Evolutionary conservation across 2,329 filamentous ascomycete species (phyloP).

Genomic region (Immersiporthe knoxdaviesiana): DNA sequence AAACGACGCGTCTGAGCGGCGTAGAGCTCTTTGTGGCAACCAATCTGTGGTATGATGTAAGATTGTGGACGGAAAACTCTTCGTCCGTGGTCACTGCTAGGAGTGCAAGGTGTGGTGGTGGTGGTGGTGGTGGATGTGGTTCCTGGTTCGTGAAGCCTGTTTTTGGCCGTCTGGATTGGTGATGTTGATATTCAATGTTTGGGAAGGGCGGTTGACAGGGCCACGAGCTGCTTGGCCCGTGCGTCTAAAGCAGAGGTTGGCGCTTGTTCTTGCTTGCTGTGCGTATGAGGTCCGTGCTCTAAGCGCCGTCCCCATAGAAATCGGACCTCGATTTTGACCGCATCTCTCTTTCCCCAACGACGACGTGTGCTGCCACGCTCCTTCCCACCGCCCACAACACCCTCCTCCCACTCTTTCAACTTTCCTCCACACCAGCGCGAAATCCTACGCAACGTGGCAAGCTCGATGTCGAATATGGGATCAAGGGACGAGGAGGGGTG

Average conservation of each 20-base stretch:
- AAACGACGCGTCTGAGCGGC: background rate
- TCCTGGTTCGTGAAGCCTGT: background rate
- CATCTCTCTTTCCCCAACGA: background rate
- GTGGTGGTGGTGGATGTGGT: too few species aligned
- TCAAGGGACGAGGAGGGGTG: background rate
- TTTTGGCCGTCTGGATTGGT: background rate
- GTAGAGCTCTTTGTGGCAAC: background rate
- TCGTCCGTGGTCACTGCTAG: background rate
- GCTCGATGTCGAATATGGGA: background rate
- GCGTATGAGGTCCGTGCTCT: background rate
- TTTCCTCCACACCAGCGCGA: background rate
- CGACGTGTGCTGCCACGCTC: background rate
- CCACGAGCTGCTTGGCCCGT: constrained; percentile 3
- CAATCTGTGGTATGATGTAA: background rate
- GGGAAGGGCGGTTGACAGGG: constrained; percentile 3
- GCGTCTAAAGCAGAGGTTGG: background rate
- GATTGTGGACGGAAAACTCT: too few species aligned
- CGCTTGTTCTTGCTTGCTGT: background rate
- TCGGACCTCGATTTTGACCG: background rate
- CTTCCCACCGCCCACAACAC: background rate
- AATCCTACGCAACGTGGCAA: constrained; percentile 7
- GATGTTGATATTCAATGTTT: constrained; percentile 15
- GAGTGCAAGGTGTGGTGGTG: background rate
- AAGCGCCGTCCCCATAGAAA: constrained; percentile 6
- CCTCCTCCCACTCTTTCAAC: background rate